Evolutionary conservation across 495 filamentous ascomycete genomes (phyloP), one percentile per base, ranked within the genome.

Genomic region (Trichodelitschia bisporula): DNA sequence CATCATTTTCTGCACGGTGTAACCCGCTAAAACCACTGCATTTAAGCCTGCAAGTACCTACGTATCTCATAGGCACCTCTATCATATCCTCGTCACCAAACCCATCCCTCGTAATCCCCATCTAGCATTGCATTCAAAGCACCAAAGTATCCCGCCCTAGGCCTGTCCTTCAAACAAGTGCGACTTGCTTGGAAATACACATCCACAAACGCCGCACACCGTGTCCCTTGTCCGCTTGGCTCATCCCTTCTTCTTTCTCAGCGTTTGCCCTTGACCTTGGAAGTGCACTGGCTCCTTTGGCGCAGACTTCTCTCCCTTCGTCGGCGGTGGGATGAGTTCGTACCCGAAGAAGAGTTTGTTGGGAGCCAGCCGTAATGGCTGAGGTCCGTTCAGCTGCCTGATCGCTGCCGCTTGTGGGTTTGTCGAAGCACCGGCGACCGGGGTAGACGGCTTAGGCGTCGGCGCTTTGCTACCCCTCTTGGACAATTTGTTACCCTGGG

Each of bases 291-390:
- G 56, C 26, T 69, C 66, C 18, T 65, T 63, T 29, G 66, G 58
- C 32, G 59, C 56, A 14, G 66, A 72, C 31, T 72, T 64, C 34
- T 78, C 76, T 17, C 69, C 76, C 14, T 71, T 70, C 25, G 77
- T 77, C 56, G 74, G 78, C 13, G 83, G 61, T 0, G 82, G 82
- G 43, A 73, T 84, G 47, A 92, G 61, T 36, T 86, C 69, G 42
- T 95, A 97, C 8, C 86, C 86, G 39, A 97, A 86, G 56, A 97
- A 97, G 4, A 97, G 56, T 44, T 92, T 84, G 34, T 84, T 83
- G 0, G 72, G 75, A 2, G 79, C 68, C 30, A 97, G 51, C 14
- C 86, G 65, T 5, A 97, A 58, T 2, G 86, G 86, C 43, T 84
- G 75, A 0, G 84, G 83, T 2, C 83, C 72, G 42, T 86, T 83